Conservation (phyloP, 495 filamentous ascomycete genomes). For the Podospora anserina region DNA sequence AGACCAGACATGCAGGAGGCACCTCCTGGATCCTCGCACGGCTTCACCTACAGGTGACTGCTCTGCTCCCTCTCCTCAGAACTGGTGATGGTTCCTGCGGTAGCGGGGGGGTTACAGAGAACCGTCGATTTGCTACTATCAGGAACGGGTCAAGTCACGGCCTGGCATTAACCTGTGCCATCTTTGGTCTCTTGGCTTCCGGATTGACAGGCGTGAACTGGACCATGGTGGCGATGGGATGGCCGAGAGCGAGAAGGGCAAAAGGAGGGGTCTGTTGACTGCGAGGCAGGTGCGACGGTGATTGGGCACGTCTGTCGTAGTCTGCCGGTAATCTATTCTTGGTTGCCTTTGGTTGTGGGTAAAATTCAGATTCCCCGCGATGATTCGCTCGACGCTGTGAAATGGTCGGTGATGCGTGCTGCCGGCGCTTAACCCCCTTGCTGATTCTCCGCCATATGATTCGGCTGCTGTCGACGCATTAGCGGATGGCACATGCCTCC, state of each 20-base stretch:
- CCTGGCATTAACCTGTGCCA: background rate
- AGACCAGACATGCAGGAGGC: slow-evolving; percentile 11
- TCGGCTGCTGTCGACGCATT: slow-evolving; percentile 29
- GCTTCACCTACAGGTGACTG: background rate
- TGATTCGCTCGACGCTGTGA: slow-evolving; percentile 29
- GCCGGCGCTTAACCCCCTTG: slow-evolving; percentile 38
- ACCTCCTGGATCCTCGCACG: slow-evolving; percentile 13
- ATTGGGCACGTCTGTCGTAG: slow-evolving; percentile 23
- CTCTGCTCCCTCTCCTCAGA: slow-evolving; percentile 4
- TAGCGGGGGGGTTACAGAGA: slow-evolving; percentile 8
- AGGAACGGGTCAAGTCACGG: background rate
- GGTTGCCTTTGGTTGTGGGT: slow-evolving; percentile 22
- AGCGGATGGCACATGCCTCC: slow-evolving; percentile 14
- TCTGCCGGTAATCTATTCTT: slow-evolving; percentile 39
- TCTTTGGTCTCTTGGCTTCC: slow-evolving; percentile 4
- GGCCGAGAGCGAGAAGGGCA: slow-evolving; percentile 3
- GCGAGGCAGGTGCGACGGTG: slow-evolving; percentile 12
- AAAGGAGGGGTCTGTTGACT: slow-evolving; percentile 13
- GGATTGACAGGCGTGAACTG: slow-evolving; percentile 3
- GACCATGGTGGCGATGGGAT: slow-evolving; percentile 9
- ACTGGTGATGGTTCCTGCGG: slow-evolving; percentile 9
- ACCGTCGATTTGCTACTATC: slow-evolving; percentile 1
- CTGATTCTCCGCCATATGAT: slow-evolving; percentile 26
- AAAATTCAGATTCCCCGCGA: slow-evolving; percentile 13
- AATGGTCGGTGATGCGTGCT: slow-evolving; percentile 29